A percentile compares a stretch with the other conserved stretches of the same genome.
phyloP scores from a whole-genome alignment of 257 asterid genomes.

The Rauvolfia tetraphylla region DNA sequence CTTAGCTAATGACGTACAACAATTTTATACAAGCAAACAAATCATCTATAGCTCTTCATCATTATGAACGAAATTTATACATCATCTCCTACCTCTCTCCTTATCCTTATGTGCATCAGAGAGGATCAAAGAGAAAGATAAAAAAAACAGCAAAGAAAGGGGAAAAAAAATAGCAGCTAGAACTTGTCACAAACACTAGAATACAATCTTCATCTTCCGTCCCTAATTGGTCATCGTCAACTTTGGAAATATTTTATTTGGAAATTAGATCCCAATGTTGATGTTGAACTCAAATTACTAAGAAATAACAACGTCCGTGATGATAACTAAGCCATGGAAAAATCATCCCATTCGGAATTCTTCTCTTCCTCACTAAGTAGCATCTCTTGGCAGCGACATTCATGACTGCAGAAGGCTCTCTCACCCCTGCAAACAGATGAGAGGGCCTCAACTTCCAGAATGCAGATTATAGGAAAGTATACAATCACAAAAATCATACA shows the following conservation, averaged over 20 bases:
- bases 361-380: slow-evolving; percentile 37
- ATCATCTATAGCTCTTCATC: neutral
- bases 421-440: slow-evolving; percentile 57
- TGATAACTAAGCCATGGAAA: neutral
- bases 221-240: neutral
- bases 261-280: neutral
- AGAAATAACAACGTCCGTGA: neutral
- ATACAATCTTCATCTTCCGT: neutral
- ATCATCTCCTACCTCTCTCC: slow-evolving; percentile 26
- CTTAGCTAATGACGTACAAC: neutral
- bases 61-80: neutral
- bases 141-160: slow-evolving; percentile 3
- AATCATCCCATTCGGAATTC: slow-evolving; percentile 20
- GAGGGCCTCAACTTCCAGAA: too few relatives aligned
- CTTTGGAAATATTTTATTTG: neutral
- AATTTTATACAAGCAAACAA: slow-evolving; percentile 6
- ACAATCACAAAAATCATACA: neutral
- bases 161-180: neutral
- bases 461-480: too few relatives aligned
- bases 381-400: slow-evolving; percentile 72
- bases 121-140: slow-evolving; percentile 19
- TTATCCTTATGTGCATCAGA: slow-evolving; percentile 24
- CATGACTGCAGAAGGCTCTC: slow-evolving; percentile 69
- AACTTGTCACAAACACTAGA: neutral
- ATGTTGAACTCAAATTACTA: neutral